Base-by-base conservation (phyloP, 2,329 filamentous ascomycete genomes). In the Ceratocystis papillata region DNA sequence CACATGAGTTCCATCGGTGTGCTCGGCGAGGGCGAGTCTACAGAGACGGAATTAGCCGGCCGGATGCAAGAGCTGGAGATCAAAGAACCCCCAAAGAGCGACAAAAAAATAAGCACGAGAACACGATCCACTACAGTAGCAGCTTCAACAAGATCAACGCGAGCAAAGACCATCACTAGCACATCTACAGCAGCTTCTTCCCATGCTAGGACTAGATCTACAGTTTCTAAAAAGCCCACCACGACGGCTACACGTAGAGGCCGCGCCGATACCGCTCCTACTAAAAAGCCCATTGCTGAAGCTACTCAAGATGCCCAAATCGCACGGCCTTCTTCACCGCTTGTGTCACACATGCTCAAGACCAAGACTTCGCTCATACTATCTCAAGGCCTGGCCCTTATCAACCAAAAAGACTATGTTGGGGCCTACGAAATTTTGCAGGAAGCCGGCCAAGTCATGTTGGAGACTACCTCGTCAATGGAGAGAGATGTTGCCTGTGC, bases 401-500 rank as follows among this genome's bases (percentile, higher is more conserved):
- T 84, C 25, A 75, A 75, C 59, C 76, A 78, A 68, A 79, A 78
- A 69, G 79, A 85, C 45, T 88, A 84, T 77, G 74, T 80, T 0
- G 78, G 81, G 6, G 87, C 87, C 0, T 76, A 84, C 15, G 74
- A 75, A 1, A 76, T 83, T 20, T 77, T 91, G 1, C 77, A 81
- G 63, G 76, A 79, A 69, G 79, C 79, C 5, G 77, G 77, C 5
- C 22, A 63, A n/a, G 64, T 65, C 20, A 63, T 60, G 41, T 45
- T 68, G 5, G 67, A 68, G 45, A 64, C 67, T 4, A n/a, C 61
- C 70, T 73, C 71, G 70, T 79, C 69, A 71, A 76, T 66, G 72
- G 81, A 70, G 78, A 84, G 67, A 82, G 64, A 85, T 48, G 79
- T 89, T 65, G 80, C 84, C 10, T 83, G 83, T 67, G 89, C 88